Base-by-base conservation (phyloP, 2,329 filamentous ascomycete genomes). In the Nannizziopsis arthrosporioides region DNA sequence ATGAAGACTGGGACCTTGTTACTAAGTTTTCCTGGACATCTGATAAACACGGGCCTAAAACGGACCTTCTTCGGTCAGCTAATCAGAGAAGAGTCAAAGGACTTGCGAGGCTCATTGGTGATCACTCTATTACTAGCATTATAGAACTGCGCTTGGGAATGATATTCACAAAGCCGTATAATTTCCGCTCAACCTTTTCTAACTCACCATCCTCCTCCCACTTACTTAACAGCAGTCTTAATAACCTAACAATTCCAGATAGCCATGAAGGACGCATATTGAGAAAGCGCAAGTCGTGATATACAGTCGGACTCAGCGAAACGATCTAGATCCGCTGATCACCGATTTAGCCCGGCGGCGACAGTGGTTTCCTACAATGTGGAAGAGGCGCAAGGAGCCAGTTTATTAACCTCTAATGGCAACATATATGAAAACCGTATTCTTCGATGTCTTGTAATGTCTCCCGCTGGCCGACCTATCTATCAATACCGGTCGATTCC, bases 11-110 rank as follows among this genome's bases (percentile, higher is more conserved):
- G 53, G 42, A 56, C 31, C 51, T 19, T 17, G 54, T 65, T 5
- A 56, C 59, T 22, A 64, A 65, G 52, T 64, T 64, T 46, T 56
- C 58, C 36, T 64, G 56, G 60, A 53, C 52, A 19, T 62, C 56
- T 38, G 55, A 62, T 35, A 59, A 58, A 56, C 55, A 54, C 47
- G 41, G 49, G 36, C 45, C 52, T 8, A 60, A 63, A 49, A 51
- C 50, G 30, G 52, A 62, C 32, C 51, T 58, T 35, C 56, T 64
- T 32, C 58, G 58, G 39, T 44, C 54, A 40, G 53, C 51, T 34
- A 37, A 45, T 22, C 48, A 59, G 44, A 60, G 44, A 51, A 56
- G 54, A 51, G 55, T 62, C 22, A 55, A 55, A 34, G 56, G 59
- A 30, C 52, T 64, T 55, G 53, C 59, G 42, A 50, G 44, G 11